A percentile compares a stretch with the other conserved stretches of the same genome.
These are phyloP conservation scores for Sambucus nigra DNA, from an alignment of 129 eudicot species.

Conservation along the genomic window DNA sequence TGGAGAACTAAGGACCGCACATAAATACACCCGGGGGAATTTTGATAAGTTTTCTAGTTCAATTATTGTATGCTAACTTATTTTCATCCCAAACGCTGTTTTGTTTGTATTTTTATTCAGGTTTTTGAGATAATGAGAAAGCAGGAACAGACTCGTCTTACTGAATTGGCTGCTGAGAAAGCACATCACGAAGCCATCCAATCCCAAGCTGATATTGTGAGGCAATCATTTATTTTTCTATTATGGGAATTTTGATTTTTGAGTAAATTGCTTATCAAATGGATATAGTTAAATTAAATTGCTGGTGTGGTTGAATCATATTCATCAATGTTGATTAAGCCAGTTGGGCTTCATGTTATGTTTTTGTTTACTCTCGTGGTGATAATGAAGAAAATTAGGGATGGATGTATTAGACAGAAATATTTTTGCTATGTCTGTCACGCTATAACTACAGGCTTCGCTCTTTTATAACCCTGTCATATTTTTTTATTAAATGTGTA, in stretches of 20 bases:
- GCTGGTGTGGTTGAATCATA: too few relatives aligned
- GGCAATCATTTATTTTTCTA: conserved; percentile 4
- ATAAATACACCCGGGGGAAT: too few relatives aligned
- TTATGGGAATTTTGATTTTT: neutral
- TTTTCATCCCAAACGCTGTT: neutral
- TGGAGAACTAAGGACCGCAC: too few relatives aligned
- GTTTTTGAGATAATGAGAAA: conserved; percentile 78
- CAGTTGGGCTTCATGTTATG: neutral
- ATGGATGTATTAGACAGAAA: too few relatives aligned
- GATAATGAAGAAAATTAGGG: too few relatives aligned
- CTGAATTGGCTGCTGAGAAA: conserved; percentile 82
- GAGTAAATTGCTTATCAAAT: neutral
- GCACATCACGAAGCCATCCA: conserved; percentile 61
- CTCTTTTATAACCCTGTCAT: too few relatives aligned
- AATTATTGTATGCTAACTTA: too few relatives aligned
- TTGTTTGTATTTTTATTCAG: conserved; percentile 27
- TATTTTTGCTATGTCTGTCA: too few relatives aligned
- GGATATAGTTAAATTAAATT: neutral
- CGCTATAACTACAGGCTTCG: too few relatives aligned
- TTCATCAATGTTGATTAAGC: too few relatives aligned
- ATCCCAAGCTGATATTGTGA: conserved; percentile 67
- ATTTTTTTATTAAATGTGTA: neutral
- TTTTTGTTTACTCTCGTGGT: too few relatives aligned
- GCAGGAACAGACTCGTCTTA: conserved; percentile 68
- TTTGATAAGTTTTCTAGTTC: too few relatives aligned